Conservation (phyloP, 2,329 filamentous ascomycete species). For the Fusarium anthophilum region DNA sequence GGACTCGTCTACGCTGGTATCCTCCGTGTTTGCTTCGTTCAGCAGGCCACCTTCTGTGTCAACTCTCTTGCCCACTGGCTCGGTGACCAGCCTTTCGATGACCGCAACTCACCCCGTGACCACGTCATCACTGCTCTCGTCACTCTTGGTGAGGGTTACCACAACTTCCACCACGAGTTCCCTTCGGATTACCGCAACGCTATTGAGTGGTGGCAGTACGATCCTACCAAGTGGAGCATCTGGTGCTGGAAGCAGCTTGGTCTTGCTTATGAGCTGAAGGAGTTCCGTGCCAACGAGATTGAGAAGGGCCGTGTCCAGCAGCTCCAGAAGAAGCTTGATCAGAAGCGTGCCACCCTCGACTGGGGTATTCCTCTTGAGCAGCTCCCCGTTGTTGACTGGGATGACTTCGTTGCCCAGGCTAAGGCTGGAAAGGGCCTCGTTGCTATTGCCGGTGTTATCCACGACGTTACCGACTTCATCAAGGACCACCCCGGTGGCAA, state of each 20-base stretch:
- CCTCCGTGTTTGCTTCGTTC: constrained; percentile 87
- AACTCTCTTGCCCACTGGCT: constrained; percentile 93
- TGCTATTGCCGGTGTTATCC: constrained; percentile 84
- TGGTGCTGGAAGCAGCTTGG: constrained; percentile 85
- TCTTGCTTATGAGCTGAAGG: constrained; percentile 86
- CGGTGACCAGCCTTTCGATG: constrained; percentile 90
- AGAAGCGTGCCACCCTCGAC: constrained; percentile 82
- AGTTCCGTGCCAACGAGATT: constrained; percentile 91
- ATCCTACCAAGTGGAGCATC: constrained; percentile 92
- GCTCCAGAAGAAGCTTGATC: constrained; percentile 91
- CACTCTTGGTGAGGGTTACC: constrained; percentile 88
- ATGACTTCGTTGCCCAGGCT: constrained; percentile 81
- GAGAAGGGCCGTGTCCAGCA: constrained; percentile 92
- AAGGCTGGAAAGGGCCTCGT: constrained; percentile 80
- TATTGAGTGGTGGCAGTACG: constrained; percentile 90
- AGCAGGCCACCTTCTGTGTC: constrained; percentile 93
- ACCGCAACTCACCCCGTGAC: constrained; percentile 90
- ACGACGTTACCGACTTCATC: constrained; percentile 86
- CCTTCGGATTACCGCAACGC: constrained; percentile 93
- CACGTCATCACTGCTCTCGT: constrained; percentile 87
- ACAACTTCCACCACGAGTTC: constrained; percentile 97
- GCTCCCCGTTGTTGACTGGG: constrained; percentile 86
- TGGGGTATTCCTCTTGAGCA: constrained; percentile 89
- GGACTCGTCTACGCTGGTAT: constrained; percentile 88
- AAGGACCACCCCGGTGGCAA: constrained; percentile 91